Evolutionary conservation across 2,329 filamentous ascomycete genomes (phyloP).

Genomic region (Aspergillus calidoustus): DNA sequence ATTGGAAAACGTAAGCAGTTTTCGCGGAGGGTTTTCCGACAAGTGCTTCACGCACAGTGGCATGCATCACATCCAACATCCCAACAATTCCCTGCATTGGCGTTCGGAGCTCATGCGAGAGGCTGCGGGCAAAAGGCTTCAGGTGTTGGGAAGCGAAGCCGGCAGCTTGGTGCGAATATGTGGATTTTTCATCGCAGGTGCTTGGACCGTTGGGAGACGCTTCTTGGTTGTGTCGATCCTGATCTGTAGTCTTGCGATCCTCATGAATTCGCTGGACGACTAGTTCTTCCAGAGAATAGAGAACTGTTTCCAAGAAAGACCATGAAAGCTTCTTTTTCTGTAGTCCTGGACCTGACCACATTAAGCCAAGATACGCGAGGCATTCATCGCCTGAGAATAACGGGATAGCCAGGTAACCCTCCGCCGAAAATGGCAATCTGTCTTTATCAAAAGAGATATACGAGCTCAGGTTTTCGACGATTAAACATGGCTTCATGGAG

Average conservation of each 20-base stretch:
- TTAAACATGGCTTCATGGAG: slow-evolving; percentile 71
- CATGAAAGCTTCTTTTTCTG: slow-evolving; percentile 62
- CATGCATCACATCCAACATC: slow-evolving; percentile 78
- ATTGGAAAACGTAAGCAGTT: slow-evolving; percentile 61
- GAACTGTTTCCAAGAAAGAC: slow-evolving; percentile 69
- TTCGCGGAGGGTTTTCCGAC: slow-evolving; percentile 57
- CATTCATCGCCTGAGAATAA: slow-evolving; percentile 68
- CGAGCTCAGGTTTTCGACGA: slow-evolving; percentile 64
- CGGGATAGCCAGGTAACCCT: slow-evolving; percentile 70
- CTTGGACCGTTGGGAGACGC: slow-evolving; percentile 27
- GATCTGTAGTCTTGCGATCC: slow-evolving; percentile 53
- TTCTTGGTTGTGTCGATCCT: slow-evolving; percentile 32
- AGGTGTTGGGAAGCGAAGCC: slow-evolving; percentile 65
- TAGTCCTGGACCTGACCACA: slow-evolving; percentile 70
- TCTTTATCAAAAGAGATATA: slow-evolving; percentile 66
- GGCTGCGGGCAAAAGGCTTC: slow-evolving; percentile 72
- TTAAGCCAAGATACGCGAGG: slow-evolving; percentile 72
- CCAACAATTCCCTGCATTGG: slow-evolving; percentile 78
- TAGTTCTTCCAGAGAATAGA: slow-evolving; percentile 71
- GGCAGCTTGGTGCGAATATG: slow-evolving; percentile 59
- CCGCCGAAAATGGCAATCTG: slow-evolving; percentile 62
- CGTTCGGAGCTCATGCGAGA: slow-evolving; percentile 73
- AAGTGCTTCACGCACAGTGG: slow-evolving; percentile 69
- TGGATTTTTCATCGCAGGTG: slow-evolving; percentile 33
- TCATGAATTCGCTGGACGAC: slow-evolving; percentile 63